Percentiles rank a stretch among this genome's conserved stretches.
phyloP scores from a whole-genome alignment of 331 rosid genomes.

The Pyrus hybrid region DNA sequence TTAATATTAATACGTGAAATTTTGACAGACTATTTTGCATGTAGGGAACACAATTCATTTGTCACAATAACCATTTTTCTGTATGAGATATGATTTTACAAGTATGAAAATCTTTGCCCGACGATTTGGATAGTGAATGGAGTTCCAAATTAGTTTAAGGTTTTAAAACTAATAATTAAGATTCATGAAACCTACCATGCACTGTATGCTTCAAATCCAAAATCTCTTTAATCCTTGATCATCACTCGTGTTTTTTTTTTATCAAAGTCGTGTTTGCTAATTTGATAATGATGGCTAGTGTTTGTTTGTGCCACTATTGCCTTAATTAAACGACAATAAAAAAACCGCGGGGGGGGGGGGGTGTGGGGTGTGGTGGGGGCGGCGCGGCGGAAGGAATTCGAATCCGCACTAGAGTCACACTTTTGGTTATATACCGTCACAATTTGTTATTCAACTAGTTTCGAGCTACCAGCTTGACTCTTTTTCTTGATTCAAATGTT shows the following conservation, averaged over 20 bases:
- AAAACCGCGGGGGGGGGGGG: too few relatives aligned
- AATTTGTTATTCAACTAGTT: background rate
- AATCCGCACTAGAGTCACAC: too few relatives aligned
- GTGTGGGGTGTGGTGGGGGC: too few relatives aligned
- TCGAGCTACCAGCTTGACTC: too few relatives aligned
- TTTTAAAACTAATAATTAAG: background rate
- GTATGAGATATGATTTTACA: background rate
- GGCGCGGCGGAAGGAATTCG: too few relatives aligned
- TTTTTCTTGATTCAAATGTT: too few relatives aligned
- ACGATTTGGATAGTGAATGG: background rate
- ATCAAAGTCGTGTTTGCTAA: too few relatives aligned
- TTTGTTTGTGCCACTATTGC: background rate
- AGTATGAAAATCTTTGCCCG: background rate
- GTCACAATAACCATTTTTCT: background rate
- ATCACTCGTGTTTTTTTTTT: background rate
- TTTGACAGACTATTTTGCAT: too few relatives aligned
- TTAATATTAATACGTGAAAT: too few relatives aligned
- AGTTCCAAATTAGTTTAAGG: background rate
- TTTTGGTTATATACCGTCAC: background rate
- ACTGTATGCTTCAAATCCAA: background rate
- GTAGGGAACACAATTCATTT: background rate
- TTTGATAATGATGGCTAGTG: background rate
- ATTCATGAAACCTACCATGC: background rate
- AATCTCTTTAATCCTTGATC: background rate
- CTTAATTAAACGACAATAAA: background rate